phyloP scores from a whole-genome alignment of 1,284 basidiomycete genomes.

The Trametes hirsuta region DNA sequence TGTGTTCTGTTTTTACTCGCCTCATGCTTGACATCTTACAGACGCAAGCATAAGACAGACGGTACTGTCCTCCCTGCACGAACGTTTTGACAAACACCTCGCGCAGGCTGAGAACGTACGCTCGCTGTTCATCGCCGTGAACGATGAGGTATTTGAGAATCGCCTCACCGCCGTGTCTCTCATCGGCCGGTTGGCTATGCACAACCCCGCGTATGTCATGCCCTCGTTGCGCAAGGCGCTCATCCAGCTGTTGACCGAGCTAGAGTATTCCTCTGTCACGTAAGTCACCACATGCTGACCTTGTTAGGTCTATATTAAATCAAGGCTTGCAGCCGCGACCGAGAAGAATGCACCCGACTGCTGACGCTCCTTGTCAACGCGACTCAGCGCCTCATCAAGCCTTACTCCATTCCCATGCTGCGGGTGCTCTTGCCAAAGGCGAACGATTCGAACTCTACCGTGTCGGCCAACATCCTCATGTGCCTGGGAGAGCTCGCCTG shows the following conservation, averaged over 20 bases:
- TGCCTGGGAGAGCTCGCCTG: constrained; percentile 94
- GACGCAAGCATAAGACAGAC: constrained; percentile 86
- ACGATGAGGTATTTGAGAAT: constrained; percentile 96
- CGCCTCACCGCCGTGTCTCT: constrained; percentile 89
- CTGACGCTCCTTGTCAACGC: constrained; percentile 88
- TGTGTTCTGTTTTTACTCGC: not conserved
- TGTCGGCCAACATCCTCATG: constrained; percentile 92
- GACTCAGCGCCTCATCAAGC: constrained; percentile 93
- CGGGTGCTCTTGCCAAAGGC: constrained; percentile 90
- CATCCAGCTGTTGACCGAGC: constrained; percentile 95
- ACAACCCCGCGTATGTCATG: constrained; percentile 99
- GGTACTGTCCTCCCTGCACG: constrained; percentile 88
- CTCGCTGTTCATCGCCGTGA: constrained; percentile 95
- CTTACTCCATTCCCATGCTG: constrained; percentile 96
- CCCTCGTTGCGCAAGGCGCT: constrained; percentile 95
- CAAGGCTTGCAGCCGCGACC: constrained; percentile 59
- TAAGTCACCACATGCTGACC: constrained; percentile 33
- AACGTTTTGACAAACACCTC: constrained; percentile 97
- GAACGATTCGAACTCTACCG: constrained; percentile 82
- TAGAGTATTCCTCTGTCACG: constrained; percentile 95
- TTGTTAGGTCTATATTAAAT: not conserved
- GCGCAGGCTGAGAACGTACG: constrained; percentile 98
- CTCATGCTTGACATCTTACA: constrained; percentile 34
- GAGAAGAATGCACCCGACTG: constrained; percentile 92
- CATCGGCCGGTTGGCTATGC: constrained; percentile 92